Conservation (phyloP, 345 rosid species). For the Corchorus capsularis region DNA sequence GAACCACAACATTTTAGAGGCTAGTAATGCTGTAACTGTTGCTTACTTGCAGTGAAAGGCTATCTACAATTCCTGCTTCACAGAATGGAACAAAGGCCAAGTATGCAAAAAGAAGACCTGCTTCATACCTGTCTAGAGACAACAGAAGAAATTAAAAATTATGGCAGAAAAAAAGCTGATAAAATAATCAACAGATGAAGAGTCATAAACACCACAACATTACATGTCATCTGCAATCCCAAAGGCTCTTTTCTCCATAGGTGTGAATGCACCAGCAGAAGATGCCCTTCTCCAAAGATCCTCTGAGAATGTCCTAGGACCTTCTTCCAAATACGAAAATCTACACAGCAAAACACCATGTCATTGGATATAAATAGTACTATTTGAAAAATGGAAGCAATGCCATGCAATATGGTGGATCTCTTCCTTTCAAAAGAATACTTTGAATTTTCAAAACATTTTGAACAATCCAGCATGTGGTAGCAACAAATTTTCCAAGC, state of each 20-base stretch:
- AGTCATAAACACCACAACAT: conserved; percentile 16
- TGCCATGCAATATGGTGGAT: not conserved
- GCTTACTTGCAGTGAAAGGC: conserved; percentile 85
- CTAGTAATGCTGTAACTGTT: not conserved
- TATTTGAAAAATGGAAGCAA: conserved; percentile 6
- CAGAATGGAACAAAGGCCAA: conserved; percentile 93
- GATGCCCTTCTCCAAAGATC: conserved; percentile 93
- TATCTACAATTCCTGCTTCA: conserved; percentile 80
- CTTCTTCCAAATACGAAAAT: conserved; percentile 56
- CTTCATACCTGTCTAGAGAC: conserved; percentile 68
- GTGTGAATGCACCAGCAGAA: conserved; percentile 72
- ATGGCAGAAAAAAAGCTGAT: not conserved
- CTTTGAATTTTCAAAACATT: not conserved
- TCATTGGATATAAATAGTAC: conserved; percentile 17
- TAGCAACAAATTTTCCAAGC: too few species aligned
- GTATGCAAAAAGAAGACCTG: conserved; percentile 93
- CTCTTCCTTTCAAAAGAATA: not conserved
- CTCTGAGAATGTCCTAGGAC: conserved; percentile 57
- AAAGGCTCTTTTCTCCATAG: conserved; percentile 79
- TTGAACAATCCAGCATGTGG: too few species aligned
- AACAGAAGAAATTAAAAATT: conserved; percentile 18
- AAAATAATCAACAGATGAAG: conserved; percentile 4
- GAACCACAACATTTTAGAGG: not conserved
- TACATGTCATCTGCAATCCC: conserved; percentile 99
- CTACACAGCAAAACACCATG: conserved; percentile 35